Conservation (phyloP, 2,329 filamentous ascomycete genomes). For the Apiospora marii region DNA sequence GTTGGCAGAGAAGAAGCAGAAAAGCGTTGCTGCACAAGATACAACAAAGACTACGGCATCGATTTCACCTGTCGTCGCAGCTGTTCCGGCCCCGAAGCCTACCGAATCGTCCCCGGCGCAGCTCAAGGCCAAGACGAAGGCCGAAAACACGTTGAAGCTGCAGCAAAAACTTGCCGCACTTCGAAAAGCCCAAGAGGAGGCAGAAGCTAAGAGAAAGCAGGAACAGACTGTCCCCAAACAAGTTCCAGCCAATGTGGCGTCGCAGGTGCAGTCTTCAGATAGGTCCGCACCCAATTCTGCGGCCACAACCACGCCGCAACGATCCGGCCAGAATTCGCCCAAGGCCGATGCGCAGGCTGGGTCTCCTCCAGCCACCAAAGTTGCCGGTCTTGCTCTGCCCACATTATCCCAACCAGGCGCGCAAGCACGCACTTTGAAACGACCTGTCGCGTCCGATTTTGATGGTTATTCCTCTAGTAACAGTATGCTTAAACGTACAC, state of each 20-base stretch:
- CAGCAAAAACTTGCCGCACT: constrained; percentile 82
- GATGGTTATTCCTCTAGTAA: constrained; percentile 59
- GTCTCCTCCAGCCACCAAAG: constrained; percentile 34
- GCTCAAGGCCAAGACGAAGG: constrained; percentile 59
- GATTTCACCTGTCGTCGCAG: constrained; percentile 27
- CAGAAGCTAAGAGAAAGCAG: constrained; percentile 38
- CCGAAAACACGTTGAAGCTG: constrained; percentile 74
- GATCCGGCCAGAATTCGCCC: constrained; percentile 12
- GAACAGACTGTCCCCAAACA: constrained; percentile 27
- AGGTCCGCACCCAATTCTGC: neutral
- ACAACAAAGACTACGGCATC: constrained; percentile 32
- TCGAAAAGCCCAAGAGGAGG: constrained; percentile 55
- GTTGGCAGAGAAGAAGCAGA: constrained; percentile 44
- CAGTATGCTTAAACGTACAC: constrained; percentile 63
- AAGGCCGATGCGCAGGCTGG: constrained; percentile 26
- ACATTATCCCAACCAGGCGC: constrained; percentile 30
- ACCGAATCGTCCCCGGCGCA: constrained; percentile 23
- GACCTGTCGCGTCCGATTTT: constrained; percentile 75
- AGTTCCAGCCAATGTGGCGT: constrained; percentile 19
- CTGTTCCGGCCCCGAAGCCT: constrained; percentile 25
- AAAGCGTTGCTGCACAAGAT: constrained; percentile 30
- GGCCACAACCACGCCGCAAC: neutral
- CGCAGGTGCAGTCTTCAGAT: constrained; percentile 5
- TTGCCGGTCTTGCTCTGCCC: constrained; percentile 37
- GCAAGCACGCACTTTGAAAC: constrained; percentile 54